Base-by-base conservation (phyloP, 2,329 filamentous ascomycete genomes). In the Zymoseptoria tritici region DNA sequence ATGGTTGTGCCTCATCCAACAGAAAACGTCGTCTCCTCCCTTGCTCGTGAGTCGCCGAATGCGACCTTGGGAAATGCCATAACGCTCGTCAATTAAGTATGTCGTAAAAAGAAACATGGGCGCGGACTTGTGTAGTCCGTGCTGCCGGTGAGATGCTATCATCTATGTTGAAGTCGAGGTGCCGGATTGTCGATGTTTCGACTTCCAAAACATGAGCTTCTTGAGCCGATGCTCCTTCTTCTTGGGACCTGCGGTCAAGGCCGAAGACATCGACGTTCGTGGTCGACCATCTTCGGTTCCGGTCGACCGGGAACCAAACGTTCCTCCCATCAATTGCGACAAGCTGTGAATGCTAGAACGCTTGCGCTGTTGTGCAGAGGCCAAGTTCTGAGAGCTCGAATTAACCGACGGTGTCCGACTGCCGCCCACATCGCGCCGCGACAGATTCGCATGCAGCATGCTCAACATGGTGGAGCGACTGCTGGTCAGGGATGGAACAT, bases 171-270 rank as follows among this genome's bases (percentile, higher is more conserved):
- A 57, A 13, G 62, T 64, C 36, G 64, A 64, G 21, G 61, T 63
- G 65, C 64, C 67, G 62, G 60, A 62, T 54, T 66, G 61, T 49
- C 64, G 65, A 60, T 58, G 66, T 68, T 81, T 85, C 9, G 80
- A 78, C 74, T 88, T 90, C 88, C 88, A 92, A 73, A 92, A 92
- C 80, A 91, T 85, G 77, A 91, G 80, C 56, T 87, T 86, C 71
- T 89, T 88, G 46, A 91, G 75, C 29, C 88, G 82, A 71, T 85
- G 89, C 46, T 84, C 79, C 72, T 85, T 88, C 78, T 86, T 89
- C 71, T 84, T 85, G 66, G 88, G 87, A 88, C 36, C 90, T 77
- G 68, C 87, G 89, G 62, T 66, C 50, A 52, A 21, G 31, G 57
- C 59, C 36, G 36, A 46, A 46, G 36, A 46, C 13, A 87, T 73